Base-by-base conservation (phyloP, 2,329 filamentous ascomycete genomes). In the Arthroderma sp. region DNA sequence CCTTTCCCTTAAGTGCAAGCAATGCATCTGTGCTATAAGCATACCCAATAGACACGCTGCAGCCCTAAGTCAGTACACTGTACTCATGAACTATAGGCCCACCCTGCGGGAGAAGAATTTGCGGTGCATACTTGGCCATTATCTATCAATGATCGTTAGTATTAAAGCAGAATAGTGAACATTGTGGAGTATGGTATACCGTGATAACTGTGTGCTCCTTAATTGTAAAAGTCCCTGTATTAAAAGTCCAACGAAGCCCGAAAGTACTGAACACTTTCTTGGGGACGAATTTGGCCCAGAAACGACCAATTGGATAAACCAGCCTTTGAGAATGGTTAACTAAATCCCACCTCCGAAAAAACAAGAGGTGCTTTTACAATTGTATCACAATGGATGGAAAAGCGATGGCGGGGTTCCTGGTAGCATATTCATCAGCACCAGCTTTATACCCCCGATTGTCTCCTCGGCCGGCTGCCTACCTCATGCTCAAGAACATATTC, bases 11-110 rank as follows among this genome's bases (percentile, higher is more conserved):
- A 61, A 85, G 81, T 0, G 82, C 82, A 2, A 85, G 68, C 37
- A 87, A 74, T 29, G 85, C 79, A 52, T 86, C 82, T 1, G 82
- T 86, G 1, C 81, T 80, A 54, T 86, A 86, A 3, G 81, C 80
- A 60, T 63, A 43, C 68, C 67, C 48, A 62, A 60, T 73, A 77
- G 40, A 67, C 79, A 83, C 4, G 80, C 78, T 4, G 83, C 79
- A 56, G 15, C 15, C 15, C 15, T 22, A 22, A 22, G 15, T 22
- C 15, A 22, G 15, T 22, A 22, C 15, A 22, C 15, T 22, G 15
- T 22, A 3, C 15, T 22, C 15, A 22, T 22, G 15, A 22, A 22
- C 15, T 22, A 22, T 22, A 22, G 15, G 15, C 15, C 3, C 15
- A 22, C 15, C 15, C 15, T 22, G 15, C 3, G 15, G 15, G 55